Conservation (phyloP, 331 rosid genomes). For the Pyracantha coccinea region DNA sequence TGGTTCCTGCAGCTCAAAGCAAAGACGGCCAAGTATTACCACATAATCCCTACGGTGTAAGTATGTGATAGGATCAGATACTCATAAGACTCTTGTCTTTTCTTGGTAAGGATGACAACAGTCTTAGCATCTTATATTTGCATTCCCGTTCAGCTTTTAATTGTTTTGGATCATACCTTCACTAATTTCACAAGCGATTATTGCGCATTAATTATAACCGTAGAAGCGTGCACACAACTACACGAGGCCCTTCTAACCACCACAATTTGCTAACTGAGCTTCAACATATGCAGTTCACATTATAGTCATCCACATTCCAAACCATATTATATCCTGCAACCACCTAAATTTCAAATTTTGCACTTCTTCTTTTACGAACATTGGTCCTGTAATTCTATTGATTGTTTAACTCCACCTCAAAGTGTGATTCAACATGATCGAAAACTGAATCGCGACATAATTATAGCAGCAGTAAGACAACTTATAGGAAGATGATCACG, state of each 20-base stretch:
- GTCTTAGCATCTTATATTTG: neutral
- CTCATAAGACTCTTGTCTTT: neutral
- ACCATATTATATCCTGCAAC: neutral
- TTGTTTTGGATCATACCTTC: neutral
- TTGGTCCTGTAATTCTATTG: neutral
- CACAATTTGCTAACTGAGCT: neutral
- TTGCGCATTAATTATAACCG: neutral
- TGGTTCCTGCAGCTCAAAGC: constrained; percentile 46
- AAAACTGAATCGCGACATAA: neutral
- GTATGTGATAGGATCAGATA: neutral
- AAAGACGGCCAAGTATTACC: neutral
- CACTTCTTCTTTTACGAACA: neutral
- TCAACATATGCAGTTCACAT: neutral
- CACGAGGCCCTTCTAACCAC: neutral
- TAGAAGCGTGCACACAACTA: neutral
- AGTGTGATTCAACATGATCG: neutral
- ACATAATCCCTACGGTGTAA: neutral
- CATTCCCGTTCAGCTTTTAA: neutral
- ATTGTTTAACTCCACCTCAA: neutral
- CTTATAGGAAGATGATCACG: neutral
- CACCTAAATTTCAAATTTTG: neutral
- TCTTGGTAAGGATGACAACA: neutral
- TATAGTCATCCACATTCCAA: neutral
- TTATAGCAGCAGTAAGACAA: neutral
- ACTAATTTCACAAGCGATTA: neutral